phyloP scores from a whole-genome alignment of 768 basidiomycete genomes.

The Saitozyma podzolica region DNA sequence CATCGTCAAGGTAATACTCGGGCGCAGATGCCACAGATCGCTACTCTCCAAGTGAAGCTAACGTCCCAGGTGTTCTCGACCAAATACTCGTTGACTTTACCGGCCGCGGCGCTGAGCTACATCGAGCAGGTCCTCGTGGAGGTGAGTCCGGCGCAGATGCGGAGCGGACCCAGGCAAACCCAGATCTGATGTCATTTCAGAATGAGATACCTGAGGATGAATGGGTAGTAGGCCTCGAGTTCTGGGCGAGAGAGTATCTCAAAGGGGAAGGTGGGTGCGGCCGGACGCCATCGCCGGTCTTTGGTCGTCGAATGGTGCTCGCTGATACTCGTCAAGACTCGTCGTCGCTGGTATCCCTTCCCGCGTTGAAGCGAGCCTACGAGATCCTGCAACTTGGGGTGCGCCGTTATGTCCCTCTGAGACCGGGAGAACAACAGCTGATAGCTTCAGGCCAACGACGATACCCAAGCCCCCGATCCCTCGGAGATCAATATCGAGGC shows the following conservation, averaged over 20 bases:
- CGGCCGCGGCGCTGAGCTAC: slow-evolving; percentile 43
- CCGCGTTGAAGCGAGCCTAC: slow-evolving; percentile 47
- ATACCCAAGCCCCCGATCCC: slow-evolving; percentile 40
- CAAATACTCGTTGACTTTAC: slow-evolving; percentile 50
- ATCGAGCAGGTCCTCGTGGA: slow-evolving; percentile 48
- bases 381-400: slow-evolving; percentile 48
- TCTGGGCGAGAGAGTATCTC: slow-evolving; percentile 51
- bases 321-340: slow-evolving; percentile 36
- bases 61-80: slow-evolving; percentile 49
- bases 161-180: neutral
- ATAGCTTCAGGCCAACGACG: slow-evolving; percentile 32
- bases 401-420: neutral
- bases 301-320: neutral
- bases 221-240: slow-evolving; percentile 46
- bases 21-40: neutral
- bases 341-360: slow-evolving; percentile 46
- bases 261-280: slow-evolving; percentile 48
- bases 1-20: slow-evolving; percentile 44
- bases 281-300: neutral
- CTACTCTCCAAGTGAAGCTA: slow-evolving; percentile 1
- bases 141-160: slow-evolving; percentile 20
- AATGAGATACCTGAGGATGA: slow-evolving; percentile 49
- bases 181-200: slow-evolving; percentile 9
- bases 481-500: slow-evolving; percentile 48
- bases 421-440: slow-evolving; percentile 3